These are phyloP conservation scores for Picochlorum sp. DNA, from an alignment of 139 green algal genomes.

Conservation along the genomic window DNA sequence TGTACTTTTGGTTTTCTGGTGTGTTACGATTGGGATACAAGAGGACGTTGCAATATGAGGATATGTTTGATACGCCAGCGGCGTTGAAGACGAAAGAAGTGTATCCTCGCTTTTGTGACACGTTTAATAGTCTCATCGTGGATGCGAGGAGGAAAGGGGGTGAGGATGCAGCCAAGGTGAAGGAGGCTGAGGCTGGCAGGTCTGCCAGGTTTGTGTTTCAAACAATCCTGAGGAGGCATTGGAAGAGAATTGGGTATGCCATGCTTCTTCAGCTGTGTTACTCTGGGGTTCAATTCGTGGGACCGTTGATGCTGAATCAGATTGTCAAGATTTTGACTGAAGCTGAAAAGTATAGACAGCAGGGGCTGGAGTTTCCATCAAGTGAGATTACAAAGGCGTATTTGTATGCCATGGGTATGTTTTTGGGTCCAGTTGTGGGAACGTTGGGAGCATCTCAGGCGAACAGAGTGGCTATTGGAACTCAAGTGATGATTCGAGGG, in stretches of 20 bases:
- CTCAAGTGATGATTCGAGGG: constrained; percentile 38
- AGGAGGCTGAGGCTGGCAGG: constrained; percentile 13
- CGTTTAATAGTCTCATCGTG: neutral
- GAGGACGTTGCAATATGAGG: constrained; percentile 26
- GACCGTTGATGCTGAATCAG: constrained; percentile 35
- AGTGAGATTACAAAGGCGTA: constrained; percentile 21
- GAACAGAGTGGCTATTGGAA: constrained; percentile 31
- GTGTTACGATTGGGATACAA: constrained; percentile 13
- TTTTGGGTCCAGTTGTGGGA: constrained; percentile 37
- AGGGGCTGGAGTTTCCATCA: constrained; percentile 1
- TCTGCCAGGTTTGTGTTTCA: constrained; percentile 10
- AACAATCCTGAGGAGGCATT: constrained; percentile 17
- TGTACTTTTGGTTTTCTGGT: constrained; percentile 16
- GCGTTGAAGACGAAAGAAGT: constrained; percentile 12
- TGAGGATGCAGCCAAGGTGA: neutral
- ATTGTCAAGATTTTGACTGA: constrained; percentile 30
- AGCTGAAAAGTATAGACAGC: neutral
- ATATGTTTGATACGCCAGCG: constrained; percentile 19
- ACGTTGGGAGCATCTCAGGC: constrained; percentile 22
- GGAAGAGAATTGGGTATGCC: constrained; percentile 10
- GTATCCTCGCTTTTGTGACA: constrained; percentile 8
- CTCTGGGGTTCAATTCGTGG: constrained; percentile 30
- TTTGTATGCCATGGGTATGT: constrained; percentile 34
- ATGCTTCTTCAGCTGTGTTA: constrained; percentile 32
- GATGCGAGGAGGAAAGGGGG: constrained; percentile 1